Conservation (phyloP, 148 eudicot genomes). For the Rhododendron simsii region DNA sequence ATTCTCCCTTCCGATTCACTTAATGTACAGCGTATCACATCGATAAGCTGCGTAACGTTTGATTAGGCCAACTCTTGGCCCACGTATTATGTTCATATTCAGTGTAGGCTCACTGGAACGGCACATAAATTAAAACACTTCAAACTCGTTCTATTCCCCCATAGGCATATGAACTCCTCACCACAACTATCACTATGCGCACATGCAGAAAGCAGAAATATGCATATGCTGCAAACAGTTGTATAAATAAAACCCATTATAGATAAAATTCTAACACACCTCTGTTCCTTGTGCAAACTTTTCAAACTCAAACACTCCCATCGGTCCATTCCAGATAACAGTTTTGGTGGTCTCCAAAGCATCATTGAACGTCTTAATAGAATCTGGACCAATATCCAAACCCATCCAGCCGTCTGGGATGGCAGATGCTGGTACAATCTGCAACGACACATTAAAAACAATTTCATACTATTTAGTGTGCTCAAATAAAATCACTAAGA, state of each 20-base stretch:
- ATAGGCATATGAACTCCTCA: neutral
- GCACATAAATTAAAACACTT: neutral
- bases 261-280: constrained; percentile 32
- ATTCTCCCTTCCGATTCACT: neutral
- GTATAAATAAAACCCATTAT: constrained; percentile 1
- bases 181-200: neutral
- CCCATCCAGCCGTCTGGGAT: constrained; percentile 91
- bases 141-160: neutral
- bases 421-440: constrained; percentile 64
- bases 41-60: neutral
- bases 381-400: constrained; percentile 73
- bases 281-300: constrained; percentile 74
- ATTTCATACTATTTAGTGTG: neutral
- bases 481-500: neutral
- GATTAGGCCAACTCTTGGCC: neutral
- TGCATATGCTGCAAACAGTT: neutral
- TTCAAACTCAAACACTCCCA: constrained; percentile 78
- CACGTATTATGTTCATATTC: neutral
- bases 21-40: neutral
- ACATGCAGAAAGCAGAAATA: neutral
- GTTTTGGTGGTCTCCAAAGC: constrained; percentile 77
- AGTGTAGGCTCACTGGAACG: neutral
- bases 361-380: constrained; percentile 68
- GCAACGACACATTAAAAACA: constrained; percentile 3
- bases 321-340: constrained; percentile 79